phyloP scores from a whole-genome alignment of 2,329 filamentous ascomycete genomes.

The Dothideomycetes sp. region DNA sequence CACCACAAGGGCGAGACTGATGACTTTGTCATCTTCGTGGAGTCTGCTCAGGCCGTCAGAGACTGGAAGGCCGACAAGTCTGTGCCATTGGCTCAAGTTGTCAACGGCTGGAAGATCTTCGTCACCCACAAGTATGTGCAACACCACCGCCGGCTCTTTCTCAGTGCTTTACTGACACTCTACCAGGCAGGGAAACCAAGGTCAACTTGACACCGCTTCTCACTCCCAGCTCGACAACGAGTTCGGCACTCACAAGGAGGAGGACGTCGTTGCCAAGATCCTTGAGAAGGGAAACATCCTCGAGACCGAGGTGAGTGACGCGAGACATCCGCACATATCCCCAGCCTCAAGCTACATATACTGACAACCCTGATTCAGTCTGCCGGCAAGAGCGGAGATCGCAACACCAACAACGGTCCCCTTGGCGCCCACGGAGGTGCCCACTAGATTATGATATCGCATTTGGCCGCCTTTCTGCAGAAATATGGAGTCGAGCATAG shows the following conservation, averaged over 20 bases:
- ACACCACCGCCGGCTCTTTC: background rate
- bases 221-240: conserved; percentile 68
- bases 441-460: background rate
- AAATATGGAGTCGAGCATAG: background rate
- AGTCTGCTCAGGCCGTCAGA: conserved; percentile 51
- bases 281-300: conserved; percentile 64
- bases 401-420: conserved; percentile 29
- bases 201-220: conserved; percentile 64
- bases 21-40: conserved; percentile 58
- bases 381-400: conserved; percentile 29
- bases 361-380: conserved; percentile 8
- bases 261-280: conserved; percentile 73
- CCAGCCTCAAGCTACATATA: background rate
- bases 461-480: background rate
- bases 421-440: conserved; percentile 15
- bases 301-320: conserved; percentile 43
- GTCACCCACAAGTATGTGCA: conserved; percentile 71
- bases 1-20: conserved; percentile 70
- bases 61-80: conserved; percentile 76
- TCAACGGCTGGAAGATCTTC: conserved; percentile 83
- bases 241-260: conserved; percentile 71
- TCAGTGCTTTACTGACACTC: background rate
- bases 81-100: conserved; percentile 71
- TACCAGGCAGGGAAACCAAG: conserved; percentile 75
- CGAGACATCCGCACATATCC: too few relatives aligned